Base-by-base conservation (phyloP, 768 basidiomycete genomes). In the Collybia sordida region DNA sequence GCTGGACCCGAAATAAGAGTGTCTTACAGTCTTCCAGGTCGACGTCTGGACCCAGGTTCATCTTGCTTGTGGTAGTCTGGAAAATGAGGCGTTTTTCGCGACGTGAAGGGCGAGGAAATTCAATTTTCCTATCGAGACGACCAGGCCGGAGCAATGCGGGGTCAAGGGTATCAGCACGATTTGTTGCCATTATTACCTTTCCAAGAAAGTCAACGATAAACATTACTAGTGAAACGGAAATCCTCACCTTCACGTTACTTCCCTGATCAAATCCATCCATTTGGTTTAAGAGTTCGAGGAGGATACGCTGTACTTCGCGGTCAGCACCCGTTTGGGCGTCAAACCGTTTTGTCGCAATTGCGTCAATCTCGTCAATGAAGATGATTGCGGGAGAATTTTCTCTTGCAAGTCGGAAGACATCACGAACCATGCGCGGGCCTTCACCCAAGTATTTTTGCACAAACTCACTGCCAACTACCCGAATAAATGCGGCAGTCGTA, bases 201-300 rank as follows among this genome's bases (percentile, higher is more conserved):
- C 43, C 17, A 50, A 47, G 18, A 24, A 43, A 41, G 52, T 37
- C 37, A 48, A 31, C 9, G 17, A 40, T 25, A 37, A 39, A 27
- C n/a, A n/a, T 47, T 28, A 8, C 25, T 18, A 43, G 5, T 25
- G 4, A 25, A 21, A n/a, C n/a, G 41, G n/a, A 7, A 37, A 14
- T 4, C 50, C 72, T 38, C 62, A 91, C 95, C 85, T 99, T 98
- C 64, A 99, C 97, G 60, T 95, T 98, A 65, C 93, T 94, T 3
- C 90, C 90, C 68, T 99, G 97, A 70, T 99, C 97, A 69, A 99
- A 99, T 55, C 97, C 97, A 61, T 99, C 97, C 97, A 99, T 99
- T 64, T 99, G 97, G 65, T 96, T 98, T 52, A 99, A 77, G 49
- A 99, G 74, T 69, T 99, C 97, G 11, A 99, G 83, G 55, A 99